Percentiles rank a stretch among this genome's conserved stretches.
Evolutionary conservation across 1,284 basidiomycete species (phyloP).

Genomic region (Melampsora medusae): DNA sequence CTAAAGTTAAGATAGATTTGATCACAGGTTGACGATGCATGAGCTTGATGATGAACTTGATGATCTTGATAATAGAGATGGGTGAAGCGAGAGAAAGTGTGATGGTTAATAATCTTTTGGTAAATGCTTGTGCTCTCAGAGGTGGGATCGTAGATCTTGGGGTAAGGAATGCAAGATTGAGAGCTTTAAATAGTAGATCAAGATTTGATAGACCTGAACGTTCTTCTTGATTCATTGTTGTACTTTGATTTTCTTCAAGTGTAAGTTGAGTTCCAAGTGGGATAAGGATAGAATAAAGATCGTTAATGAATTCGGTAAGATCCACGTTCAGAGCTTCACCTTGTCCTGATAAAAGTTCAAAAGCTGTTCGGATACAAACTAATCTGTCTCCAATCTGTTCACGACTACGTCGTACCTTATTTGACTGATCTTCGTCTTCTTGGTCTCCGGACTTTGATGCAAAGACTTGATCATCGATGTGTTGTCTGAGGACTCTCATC

Average conservation of each 20-base stretch:
- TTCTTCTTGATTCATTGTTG: not conserved
- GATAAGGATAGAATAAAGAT: conserved; percentile 31
- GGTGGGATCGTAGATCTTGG: conserved; percentile 63
- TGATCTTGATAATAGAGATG: conserved; percentile 63
- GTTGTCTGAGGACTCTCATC: conserved; percentile 76
- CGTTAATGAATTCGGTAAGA: conserved; percentile 77
- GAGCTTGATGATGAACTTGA: conserved; percentile 71
- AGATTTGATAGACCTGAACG: conserved; percentile 47
- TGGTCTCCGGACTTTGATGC: conserved; percentile 47
- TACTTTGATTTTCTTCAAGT: conserved; percentile 11
- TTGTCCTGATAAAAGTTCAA: conserved; percentile 93
- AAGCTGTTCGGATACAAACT: conserved; percentile 87
- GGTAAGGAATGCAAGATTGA: conserved; percentile 72
- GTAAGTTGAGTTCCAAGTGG: conserved; percentile 42
- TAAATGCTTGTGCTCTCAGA: conserved; percentile 81
- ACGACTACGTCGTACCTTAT: conserved; percentile 44
- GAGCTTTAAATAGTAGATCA: conserved; percentile 78
- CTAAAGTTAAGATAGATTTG: conserved; percentile 67
- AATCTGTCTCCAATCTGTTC: conserved; percentile 66
- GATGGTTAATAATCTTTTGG: conserved; percentile 78
- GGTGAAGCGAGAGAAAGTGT: conserved; percentile 74
- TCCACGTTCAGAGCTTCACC: conserved; percentile 95
- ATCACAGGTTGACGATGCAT: conserved; percentile 74
- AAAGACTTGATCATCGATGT: conserved; percentile 61
- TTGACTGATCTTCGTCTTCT: conserved; percentile 52